These are phyloP conservation scores for Gastrolobium villosum DNA, from an alignment of 306 rosid genomes.

Conservation along the genomic window DNA sequence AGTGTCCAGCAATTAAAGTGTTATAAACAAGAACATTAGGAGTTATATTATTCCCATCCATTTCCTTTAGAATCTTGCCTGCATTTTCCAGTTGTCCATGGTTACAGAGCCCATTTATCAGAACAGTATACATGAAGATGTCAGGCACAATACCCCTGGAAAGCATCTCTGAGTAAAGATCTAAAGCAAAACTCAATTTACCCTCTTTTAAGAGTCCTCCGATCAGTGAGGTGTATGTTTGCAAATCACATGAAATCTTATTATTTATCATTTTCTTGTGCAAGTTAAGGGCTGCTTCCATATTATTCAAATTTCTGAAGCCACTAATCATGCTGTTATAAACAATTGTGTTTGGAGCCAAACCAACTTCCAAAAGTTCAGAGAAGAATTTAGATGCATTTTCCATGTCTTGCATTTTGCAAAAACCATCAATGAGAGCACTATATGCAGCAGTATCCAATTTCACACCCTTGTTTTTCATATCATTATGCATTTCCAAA, in stretches of 20 bases:
- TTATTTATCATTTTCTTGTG: conserved; percentile 70
- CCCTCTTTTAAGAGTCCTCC: conserved; percentile 70
- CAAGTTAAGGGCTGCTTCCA: conserved; percentile 69
- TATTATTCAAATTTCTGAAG: conserved; percentile 67
- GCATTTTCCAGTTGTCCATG: conserved; percentile 74
- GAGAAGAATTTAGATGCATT: conserved; percentile 64
- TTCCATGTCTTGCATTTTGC: conserved; percentile 80
- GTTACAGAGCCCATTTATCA: conserved; percentile 72
- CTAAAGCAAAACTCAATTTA: conserved; percentile 60
- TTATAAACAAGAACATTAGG: conserved; percentile 74
- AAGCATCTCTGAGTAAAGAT: conserved; percentile 83
- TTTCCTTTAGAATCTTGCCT: conserved; percentile 66
- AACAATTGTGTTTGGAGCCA: conserved; percentile 70
- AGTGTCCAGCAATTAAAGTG: conserved; percentile 72
- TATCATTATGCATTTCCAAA: conserved; percentile 66
- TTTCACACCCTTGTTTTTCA: conserved; percentile 67
- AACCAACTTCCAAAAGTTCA: conserved; percentile 73
- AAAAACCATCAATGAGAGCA: conserved; percentile 68
- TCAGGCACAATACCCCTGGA: conserved; percentile 76
- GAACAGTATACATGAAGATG: conserved; percentile 54
- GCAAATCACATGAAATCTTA: conserved; percentile 70
- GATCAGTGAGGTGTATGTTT: conserved; percentile 71
- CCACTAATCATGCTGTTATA: conserved; percentile 79
- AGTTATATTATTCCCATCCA: conserved; percentile 55
- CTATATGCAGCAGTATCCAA: conserved; percentile 69